Evolutionary conservation across 768 basidiomycete genomes (phyloP).

Genomic region (Lactarius akahatsu): DNA sequence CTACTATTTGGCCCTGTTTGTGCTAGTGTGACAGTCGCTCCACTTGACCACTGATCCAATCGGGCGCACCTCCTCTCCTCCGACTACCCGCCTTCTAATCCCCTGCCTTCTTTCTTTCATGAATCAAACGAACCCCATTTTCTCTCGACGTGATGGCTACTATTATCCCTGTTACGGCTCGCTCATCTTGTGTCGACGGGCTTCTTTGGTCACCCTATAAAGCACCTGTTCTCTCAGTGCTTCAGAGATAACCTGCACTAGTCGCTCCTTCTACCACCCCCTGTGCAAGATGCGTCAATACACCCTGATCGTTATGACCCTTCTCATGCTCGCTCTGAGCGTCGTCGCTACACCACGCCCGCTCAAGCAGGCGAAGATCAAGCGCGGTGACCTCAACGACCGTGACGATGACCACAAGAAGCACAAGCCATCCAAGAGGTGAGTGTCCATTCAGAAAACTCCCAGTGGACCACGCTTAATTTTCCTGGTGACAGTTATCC

Average conservation of each 20-base stretch:
- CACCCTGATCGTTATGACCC: conserved; percentile 5
- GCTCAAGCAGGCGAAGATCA: conserved; percentile 35
- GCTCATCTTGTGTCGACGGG: background rate
- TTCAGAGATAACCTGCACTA: background rate
- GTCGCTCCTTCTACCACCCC: background rate
- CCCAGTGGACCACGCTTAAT: background rate
- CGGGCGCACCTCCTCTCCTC: too few species aligned
- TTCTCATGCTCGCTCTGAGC: conserved; percentile 19
- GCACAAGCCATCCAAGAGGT: background rate
- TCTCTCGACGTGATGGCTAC: background rate
- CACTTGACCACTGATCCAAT: background rate
- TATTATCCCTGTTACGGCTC: background rate
- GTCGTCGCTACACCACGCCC: conserved; percentile 21
- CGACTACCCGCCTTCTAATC: conserved; percentile 12
- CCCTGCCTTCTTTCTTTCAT: background rate
- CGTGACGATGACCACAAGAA: background rate
- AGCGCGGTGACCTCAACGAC: conserved; percentile 29
- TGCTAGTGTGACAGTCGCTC: background rate
- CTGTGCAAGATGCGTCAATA: conserved; percentile 10
- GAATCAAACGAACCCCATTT: conserved; percentile 1
- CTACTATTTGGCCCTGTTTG: background rate
- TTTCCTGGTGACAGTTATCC: background rate
- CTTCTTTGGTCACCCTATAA: conserved; percentile 1
- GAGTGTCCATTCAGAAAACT: background rate
- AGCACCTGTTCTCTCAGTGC: background rate